Base-by-base conservation (phyloP, 2,329 filamentous ascomycete genomes). In the Colletotrichum eleusines region DNA sequence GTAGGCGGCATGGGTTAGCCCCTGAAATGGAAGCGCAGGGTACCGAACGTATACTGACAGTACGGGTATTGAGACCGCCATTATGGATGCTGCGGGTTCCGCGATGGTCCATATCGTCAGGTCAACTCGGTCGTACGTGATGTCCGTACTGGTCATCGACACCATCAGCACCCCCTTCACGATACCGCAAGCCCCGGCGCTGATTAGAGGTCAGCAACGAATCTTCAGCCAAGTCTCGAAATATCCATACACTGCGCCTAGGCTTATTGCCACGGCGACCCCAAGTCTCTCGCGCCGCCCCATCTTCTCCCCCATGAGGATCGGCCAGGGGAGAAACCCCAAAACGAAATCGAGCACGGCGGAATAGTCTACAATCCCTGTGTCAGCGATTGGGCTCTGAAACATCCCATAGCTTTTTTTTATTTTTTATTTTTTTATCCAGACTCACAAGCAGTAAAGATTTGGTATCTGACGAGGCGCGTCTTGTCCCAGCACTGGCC, bases 51-150 rank as follows among this genome's bases (percentile, higher is more conserved):
- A n/a, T 9, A 74, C 79, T 70, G 72, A 80, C 78, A 81, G 51
- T 2, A 80, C 74, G 1, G 79, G 79, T 28, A 80, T 78, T 1
- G 75, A 80, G 1, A 80, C 74, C 11, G 79, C 79, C 79, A 81
- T 81, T 61, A 81, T 81, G 0, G 79, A 80, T 0, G 76, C 78
- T 1, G 79, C 78, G 5, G 79, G 79, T 44, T 81, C 79, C 0
- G 77, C 75, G 42, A 81, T 42, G 1, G 78, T 80, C 79, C 79
- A 81, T 6, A 81, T 81, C 0, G 78, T 80, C 5, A 81, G 70
- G 63, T 81, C 79, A 16, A 80, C 75, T 7, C 79, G 77, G 23
- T 78, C 79, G 40, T 77, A 80, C 0, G 79, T 80, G 28, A 80
- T 72, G 44, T 81, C 79, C 3, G 74, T 63, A 38, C 78, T 79